Evolutionary conservation across 805 yeast species (phyloP).

Genomic region (Wickerhamiella sergipiensis): DNA sequence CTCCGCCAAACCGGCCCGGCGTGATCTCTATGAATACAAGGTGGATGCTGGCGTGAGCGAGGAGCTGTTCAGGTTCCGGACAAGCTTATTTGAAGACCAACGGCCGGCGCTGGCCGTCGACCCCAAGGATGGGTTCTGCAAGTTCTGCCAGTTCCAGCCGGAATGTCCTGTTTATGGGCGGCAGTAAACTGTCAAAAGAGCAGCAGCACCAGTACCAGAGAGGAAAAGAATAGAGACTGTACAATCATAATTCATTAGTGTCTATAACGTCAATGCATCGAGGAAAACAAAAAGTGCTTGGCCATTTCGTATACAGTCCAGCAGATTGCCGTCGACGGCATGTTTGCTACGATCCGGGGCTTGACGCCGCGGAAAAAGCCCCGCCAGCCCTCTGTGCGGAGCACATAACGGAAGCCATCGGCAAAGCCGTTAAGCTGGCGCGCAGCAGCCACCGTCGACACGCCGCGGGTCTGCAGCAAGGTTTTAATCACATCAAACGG

Average conservation of each 20-base stretch:
- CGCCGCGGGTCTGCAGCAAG: conserved; percentile 62
- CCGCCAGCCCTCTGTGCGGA: conserved; percentile 28
- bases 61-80: conserved; percentile 5
- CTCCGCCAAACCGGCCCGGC: no score
- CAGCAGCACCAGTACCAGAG: no score
- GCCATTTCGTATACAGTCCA: conserved; percentile 99
- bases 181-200: no score
- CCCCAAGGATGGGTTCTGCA: background rate
- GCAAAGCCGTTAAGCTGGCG: conserved; percentile 49
- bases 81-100: conserved; percentile 8
- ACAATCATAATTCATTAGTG: background rate
- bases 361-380: conserved; percentile 78
- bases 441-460: conserved; percentile 26
- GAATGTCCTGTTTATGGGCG: background rate
- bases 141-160: background rate
- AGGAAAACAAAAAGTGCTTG: conserved; percentile 40
- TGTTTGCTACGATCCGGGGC: conserved; percentile 84
- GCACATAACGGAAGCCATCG: conserved; percentile 59
- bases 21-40: conserved; percentile 1
- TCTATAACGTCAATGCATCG: background rate
- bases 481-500: conserved; percentile 91
- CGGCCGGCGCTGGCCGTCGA: conserved; percentile 5
- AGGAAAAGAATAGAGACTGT: background rate
- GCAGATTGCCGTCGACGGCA: conserved; percentile 91
- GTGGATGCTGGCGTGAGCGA: conserved; percentile 1